These are phyloP conservation scores for Xylaria acuta DNA, from an alignment of 495 filamentous ascomycete species.

Conservation along the genomic window DNA sequence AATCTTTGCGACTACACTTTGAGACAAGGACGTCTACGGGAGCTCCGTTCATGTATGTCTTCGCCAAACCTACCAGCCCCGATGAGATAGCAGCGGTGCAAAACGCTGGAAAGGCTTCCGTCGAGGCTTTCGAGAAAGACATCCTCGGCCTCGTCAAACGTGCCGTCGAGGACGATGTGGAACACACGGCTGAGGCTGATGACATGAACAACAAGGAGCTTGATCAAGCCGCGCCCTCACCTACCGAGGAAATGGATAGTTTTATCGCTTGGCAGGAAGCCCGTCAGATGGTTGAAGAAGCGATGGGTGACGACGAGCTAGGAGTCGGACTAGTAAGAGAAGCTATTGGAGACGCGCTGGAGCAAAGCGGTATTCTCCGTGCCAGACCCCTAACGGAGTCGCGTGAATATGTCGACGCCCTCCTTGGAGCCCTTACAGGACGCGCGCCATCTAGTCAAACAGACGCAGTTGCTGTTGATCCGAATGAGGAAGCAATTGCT, in stretches of 20 bases:
- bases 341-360: slow-evolving; percentile 51
- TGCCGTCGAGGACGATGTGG: slow-evolving; percentile 35
- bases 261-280: slow-evolving; percentile 58
- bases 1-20: slow-evolving; percentile 84
- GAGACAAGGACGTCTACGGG: slow-evolving; percentile 68
- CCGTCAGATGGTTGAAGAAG: slow-evolving; percentile 59
- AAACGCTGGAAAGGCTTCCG: slow-evolving; percentile 60
- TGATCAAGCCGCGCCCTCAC: slow-evolving; percentile 34
- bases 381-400: slow-evolving; percentile 43
- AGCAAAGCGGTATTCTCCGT: slow-evolving; percentile 51
- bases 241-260: slow-evolving; percentile 35
- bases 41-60: slow-evolving; percentile 81
- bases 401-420: slow-evolving; percentile 46
- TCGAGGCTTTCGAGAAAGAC: slow-evolving; percentile 71
- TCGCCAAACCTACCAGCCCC: slow-evolving; percentile 81
- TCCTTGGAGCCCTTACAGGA: slow-evolving; percentile 48
- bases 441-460: slow-evolving; percentile 23
- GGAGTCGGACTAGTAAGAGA: slow-evolving; percentile 51
- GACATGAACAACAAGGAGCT: slow-evolving; percentile 31
- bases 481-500: slow-evolving; percentile 29
- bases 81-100: slow-evolving; percentile 78
- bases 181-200: slow-evolving; percentile 29
- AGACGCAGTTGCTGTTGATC: not conserved
- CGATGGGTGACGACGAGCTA: slow-evolving; percentile 60
- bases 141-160: slow-evolving; percentile 58